phyloP scores from a whole-genome alignment of 306 rosid genomes.

The Vigna angularis region DNA sequence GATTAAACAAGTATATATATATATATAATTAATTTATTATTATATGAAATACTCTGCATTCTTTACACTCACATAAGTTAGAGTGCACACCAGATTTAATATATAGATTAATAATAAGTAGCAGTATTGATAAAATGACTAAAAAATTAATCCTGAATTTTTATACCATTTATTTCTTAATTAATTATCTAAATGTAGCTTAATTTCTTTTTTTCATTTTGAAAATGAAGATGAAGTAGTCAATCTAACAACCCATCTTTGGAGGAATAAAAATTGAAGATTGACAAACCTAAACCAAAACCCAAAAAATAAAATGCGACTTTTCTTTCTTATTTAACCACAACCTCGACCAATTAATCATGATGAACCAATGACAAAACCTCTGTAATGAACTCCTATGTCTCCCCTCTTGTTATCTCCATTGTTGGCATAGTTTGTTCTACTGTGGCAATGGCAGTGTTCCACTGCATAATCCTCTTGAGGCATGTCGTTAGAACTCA shows the following conservation, averaged over 20 bases:
- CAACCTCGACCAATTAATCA: conserved; percentile 1
- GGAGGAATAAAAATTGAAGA: conserved; percentile 36
- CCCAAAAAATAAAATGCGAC: background rate
- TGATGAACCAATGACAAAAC: background rate
- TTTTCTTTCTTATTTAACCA: conserved; percentile 22
- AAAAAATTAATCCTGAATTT: too few relatives aligned
- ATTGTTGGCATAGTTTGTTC: conserved; percentile 45
- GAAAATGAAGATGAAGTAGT: conserved; percentile 49
- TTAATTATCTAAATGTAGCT: background rate
- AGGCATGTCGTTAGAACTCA: conserved; percentile 36
- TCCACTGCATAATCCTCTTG: conserved; percentile 47
- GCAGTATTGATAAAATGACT: too few relatives aligned
- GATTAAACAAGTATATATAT: too few relatives aligned
- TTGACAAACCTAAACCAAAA: background rate
- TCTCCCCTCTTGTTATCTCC: conserved; percentile 55
- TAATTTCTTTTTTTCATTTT: background rate
- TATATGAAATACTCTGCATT: too few relatives aligned
- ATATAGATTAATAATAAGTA: too few relatives aligned
- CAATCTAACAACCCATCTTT: conserved; percentile 41
- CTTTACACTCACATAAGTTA: too few relatives aligned
- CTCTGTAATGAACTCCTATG: conserved; percentile 1
- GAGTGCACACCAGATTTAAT: too few relatives aligned
- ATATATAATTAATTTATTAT: too few relatives aligned
- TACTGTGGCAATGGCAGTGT: conserved; percentile 41
- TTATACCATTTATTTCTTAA: background rate